Conservation (phyloP, 495 filamentous ascomycete genomes). For the Aspergillus leporis region DNA sequence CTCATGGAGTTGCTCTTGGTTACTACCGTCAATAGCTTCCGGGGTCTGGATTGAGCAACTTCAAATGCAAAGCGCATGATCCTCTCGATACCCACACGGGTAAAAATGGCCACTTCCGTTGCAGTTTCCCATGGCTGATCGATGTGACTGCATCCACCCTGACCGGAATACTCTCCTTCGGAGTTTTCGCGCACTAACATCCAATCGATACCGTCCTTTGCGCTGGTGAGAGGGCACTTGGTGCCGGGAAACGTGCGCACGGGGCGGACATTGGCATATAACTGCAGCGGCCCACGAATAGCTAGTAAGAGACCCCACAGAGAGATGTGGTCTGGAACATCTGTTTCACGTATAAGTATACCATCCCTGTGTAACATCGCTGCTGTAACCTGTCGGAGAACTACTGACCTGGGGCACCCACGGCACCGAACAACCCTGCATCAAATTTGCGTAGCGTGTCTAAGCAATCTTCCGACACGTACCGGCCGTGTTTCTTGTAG, state of each 20-base stretch:
- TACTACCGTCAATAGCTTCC: conserved; percentile 54
- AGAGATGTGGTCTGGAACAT: conserved; percentile 58
- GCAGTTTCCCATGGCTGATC: conserved; percentile 53
- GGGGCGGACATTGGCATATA: conserved; percentile 58
- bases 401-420: conserved; percentile 51
- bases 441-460: conserved; percentile 51
- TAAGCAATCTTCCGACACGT: conserved; percentile 52
- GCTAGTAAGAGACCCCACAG: conserved; percentile 55
- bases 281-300: conserved; percentile 54
- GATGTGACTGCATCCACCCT: conserved; percentile 52
- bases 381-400: not conserved
- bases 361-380: not conserved
- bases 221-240: conserved; percentile 47
- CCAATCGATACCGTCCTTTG: conserved; percentile 50
- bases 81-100: conserved; percentile 51
- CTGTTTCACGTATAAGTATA: conserved; percentile 27
- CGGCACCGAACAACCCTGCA: conserved; percentile 58
- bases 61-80: conserved; percentile 60
- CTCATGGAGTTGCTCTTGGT: conserved; percentile 61
- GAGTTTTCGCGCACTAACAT: conserved; percentile 58
- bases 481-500: conserved; percentile 53
- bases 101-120: conserved; percentile 58
- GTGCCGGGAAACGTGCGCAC: conserved; percentile 49
- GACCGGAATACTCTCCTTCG: conserved; percentile 58
- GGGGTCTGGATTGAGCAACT: conserved; percentile 43